Percentiles rank a stretch among this genome's conserved stretches.
Conservation (phyloP, 352 stramenopile genomes). For the Pythium phragmitis region DNA sequence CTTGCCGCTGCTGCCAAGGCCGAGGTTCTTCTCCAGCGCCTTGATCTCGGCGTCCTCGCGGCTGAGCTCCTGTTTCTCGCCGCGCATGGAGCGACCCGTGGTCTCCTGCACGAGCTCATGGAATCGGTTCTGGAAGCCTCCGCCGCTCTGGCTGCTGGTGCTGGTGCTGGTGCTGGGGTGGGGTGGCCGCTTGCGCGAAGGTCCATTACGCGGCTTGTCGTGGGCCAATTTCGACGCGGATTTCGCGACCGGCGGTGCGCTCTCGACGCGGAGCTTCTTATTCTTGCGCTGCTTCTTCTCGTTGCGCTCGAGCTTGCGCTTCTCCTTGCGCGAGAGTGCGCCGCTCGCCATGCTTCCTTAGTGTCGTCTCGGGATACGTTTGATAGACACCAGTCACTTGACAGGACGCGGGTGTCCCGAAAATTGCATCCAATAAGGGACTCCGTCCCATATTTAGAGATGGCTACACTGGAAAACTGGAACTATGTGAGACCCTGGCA, state of each 20-base stretch:
- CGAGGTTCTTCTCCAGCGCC: slow-evolving; percentile 70
- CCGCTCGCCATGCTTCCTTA: slow-evolving; percentile 23
- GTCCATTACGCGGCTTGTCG: slow-evolving; percentile 21
- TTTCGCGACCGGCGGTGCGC: background rate
- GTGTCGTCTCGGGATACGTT: slow-evolving; percentile 13
- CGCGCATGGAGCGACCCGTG: slow-evolving; percentile 37
- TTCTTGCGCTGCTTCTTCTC: slow-evolving; percentile 77
- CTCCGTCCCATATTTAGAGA: background rate
- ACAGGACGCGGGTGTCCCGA: background rate
- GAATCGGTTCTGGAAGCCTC: slow-evolving; percentile 69
- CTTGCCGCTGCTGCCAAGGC: slow-evolving; percentile 49
- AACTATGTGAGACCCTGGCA: background rate
- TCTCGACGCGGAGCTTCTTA: slow-evolving; percentile 46
- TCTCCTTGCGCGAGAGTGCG: slow-evolving; percentile 61
- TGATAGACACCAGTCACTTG: background rate
- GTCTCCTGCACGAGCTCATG: slow-evolving; percentile 76
- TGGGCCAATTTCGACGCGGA: slow-evolving; percentile 15
- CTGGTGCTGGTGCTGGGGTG: background rate
- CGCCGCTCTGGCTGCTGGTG: background rate
- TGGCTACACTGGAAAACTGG: slow-evolving; percentile 27
- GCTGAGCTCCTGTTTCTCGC: slow-evolving; percentile 31
- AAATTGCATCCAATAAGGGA: background rate
- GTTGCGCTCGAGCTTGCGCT: slow-evolving; percentile 74
- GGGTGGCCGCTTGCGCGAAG: slow-evolving; percentile 5
- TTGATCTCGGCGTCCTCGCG: slow-evolving; percentile 67